Base-by-base conservation (phyloP, 2,329 filamentous ascomycete genomes). In the Colletotrichum sp. region DNA sequence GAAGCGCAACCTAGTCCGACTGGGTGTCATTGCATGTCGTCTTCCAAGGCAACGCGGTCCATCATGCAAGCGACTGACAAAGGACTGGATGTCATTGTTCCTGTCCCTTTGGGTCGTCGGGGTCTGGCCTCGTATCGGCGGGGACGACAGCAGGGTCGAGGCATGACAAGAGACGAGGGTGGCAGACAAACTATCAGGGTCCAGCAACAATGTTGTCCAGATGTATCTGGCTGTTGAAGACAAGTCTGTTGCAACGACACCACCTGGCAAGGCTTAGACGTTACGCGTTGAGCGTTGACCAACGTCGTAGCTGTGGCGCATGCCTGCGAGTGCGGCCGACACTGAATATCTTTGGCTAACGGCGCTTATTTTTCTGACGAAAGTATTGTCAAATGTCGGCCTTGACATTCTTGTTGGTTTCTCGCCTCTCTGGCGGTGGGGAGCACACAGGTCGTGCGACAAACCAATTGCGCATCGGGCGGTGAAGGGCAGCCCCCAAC, bases 161-260 rank as follows among this genome's bases (percentile, higher is more conserved):
- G 65, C 32, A 18, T 24, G 48, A 18, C 65, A 21, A 21, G 43
- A 24, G 28, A 24, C 30, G 30, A 52, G n/a, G 43, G 43, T 52
- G n/a, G n/a, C 43, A 21, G 43, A 21, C 3, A 13, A 34, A 61
- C 9, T 26, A 13, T 69, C 58, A 69, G 56, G 58, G 32, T 34
- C 70, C 43, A 24, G 43, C 24, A 69, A 58, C 24, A 30, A 62
- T 28, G 24, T 26, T 55, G 38, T 26, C 30, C 36, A 61, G 30
- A 66, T 70, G 16, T 21, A 48, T 24, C 18, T 52, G 18, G 26
- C 5, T 28, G 58, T 6, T 26, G 21, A 66, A 64, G 61, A 24
- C 18, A 26, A 74, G 12, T n/a, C 52, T 74, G 69, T 61, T 74
- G 62, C 68, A 55, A 71, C 68, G 61, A 43, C 68, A 64, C 64